Evolutionary conservation across 108 stramenopile species (phyloP).

Genomic region (Cyclotella sp.): DNA sequence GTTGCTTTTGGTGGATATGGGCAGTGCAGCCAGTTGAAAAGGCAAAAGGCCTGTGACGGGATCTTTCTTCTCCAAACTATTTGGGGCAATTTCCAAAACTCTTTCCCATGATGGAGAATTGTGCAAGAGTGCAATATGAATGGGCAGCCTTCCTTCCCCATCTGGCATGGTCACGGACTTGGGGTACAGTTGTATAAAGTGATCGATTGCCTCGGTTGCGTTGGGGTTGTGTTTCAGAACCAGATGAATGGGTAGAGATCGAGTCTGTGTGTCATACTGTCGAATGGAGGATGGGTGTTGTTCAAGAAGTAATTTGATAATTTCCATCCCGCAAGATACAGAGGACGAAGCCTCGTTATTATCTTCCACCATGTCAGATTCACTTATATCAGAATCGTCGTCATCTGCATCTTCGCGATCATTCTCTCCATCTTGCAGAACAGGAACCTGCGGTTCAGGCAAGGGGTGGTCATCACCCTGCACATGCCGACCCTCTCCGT

Average conservation of each 20-base stretch:
- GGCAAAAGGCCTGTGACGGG: conserved; percentile 49
- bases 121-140: conserved; percentile 52
- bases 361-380: conserved; percentile 23
- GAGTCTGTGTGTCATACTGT: conserved; percentile 35
- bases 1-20: background rate
- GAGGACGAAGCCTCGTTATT: conserved; percentile 19
- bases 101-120: conserved; percentile 44
- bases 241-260: conserved; percentile 48
- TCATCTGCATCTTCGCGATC: conserved; percentile 24
- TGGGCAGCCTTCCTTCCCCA: conserved; percentile 49
- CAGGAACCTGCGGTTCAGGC: background rate
- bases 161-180: conserved; percentile 34
- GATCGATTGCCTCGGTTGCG: conserved; percentile 32
- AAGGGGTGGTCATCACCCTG: conserved; percentile 7
- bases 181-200: conserved; percentile 40
- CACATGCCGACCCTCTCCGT: background rate
- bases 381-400: conserved; percentile 11
- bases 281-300: conserved; percentile 45
- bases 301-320: conserved; percentile 39
- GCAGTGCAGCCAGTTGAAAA: conserved; percentile 51
- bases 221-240: conserved; percentile 34
- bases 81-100: conserved; percentile 32
- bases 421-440: background rate
- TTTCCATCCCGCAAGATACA: conserved; percentile 30
- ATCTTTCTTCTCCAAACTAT: conserved; percentile 46